Percentiles rank a stretch among this genome's conserved stretches.
Evolutionary conservation across 345 rosid species (phyloP).

Genomic region (Eucalyptus cloeziana): DNA sequence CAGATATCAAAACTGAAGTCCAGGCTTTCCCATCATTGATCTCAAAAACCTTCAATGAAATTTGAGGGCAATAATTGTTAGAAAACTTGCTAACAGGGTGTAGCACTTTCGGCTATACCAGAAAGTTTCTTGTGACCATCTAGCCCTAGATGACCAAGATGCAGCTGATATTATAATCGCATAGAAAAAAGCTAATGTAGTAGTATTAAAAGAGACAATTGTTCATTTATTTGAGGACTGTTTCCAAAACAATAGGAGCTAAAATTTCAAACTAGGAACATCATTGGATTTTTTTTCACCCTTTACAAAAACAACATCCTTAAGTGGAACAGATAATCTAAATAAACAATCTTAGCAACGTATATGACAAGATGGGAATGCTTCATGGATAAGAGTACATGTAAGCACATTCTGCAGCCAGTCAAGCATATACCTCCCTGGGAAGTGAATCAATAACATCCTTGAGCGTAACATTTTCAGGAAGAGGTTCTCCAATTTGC

Average conservation of each 20-base stretch:
- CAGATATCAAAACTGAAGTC: constrained; percentile 73
- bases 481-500: constrained; percentile 86
- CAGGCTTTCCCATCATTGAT: constrained; percentile 79
- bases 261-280: not conserved
- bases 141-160: not conserved
- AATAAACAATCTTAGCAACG: not conserved
- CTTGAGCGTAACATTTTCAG: constrained; percentile 61
- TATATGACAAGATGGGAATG: not conserved
- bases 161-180: not conserved
- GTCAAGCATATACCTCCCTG: constrained; percentile 26
- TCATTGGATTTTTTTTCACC: not conserved
- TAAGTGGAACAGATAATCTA: not conserved
- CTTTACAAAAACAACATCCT: not conserved
- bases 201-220: not conserved
- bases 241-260: not conserved
- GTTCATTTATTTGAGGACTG: not conserved
- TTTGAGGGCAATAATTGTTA: not conserved
- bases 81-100: not conserved
- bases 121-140: not conserved
- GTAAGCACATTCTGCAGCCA: not conserved
- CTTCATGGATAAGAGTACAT: not conserved
- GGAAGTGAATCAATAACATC: constrained; percentile 78
- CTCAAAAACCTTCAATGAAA: constrained; percentile 63
- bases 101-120: not conserved
- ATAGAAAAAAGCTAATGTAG: not conserved